These are phyloP conservation scores for Triticum timopheevii DNA, from an alignment of 176 grass and related monocot species.

Conservation along the genomic window DNA sequence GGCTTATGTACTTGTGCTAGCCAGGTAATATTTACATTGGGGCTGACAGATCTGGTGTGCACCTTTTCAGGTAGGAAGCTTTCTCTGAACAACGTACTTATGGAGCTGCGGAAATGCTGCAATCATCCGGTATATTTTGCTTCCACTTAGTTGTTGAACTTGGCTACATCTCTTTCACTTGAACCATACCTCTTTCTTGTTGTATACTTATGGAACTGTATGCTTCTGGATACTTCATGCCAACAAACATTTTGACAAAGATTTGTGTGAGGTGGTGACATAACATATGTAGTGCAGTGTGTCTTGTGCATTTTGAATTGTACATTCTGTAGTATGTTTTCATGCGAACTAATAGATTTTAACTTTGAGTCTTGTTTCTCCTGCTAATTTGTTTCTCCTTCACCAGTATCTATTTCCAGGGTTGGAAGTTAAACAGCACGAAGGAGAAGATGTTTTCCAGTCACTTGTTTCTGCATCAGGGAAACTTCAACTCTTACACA, in stretches of 20 bases:
- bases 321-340: too few species aligned
- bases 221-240: not conserved
- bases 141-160: slow-evolving; percentile 15
- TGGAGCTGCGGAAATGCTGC: slow-evolving; percentile 61
- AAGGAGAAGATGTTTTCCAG: slow-evolving; percentile 35
- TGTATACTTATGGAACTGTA: not conserved
- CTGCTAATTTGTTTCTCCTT: not conserved
- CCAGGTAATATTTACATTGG: not conserved
- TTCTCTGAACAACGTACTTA: slow-evolving; percentile 59
- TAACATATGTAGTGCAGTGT: not conserved
- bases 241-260: not conserved
- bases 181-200: not conserved
- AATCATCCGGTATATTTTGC: slow-evolving; percentile 58
- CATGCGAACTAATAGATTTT: not conserved
- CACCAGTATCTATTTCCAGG: slow-evolving; percentile 61
- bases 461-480: slow-evolving; percentile 65
- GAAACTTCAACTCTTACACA: slow-evolving; percentile 66
- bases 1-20: not conserved
- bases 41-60: not conserved
- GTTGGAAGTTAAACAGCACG: slow-evolving; percentile 31
- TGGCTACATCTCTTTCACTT: slow-evolving; percentile 4
- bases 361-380: not conserved
- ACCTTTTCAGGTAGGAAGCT: slow-evolving; percentile 52
- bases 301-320: not conserved
- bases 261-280: not conserved